These are phyloP conservation scores for Ceriops zippeliana DNA, from an alignment of 345 rosid species.

Conservation along the genomic window DNA sequence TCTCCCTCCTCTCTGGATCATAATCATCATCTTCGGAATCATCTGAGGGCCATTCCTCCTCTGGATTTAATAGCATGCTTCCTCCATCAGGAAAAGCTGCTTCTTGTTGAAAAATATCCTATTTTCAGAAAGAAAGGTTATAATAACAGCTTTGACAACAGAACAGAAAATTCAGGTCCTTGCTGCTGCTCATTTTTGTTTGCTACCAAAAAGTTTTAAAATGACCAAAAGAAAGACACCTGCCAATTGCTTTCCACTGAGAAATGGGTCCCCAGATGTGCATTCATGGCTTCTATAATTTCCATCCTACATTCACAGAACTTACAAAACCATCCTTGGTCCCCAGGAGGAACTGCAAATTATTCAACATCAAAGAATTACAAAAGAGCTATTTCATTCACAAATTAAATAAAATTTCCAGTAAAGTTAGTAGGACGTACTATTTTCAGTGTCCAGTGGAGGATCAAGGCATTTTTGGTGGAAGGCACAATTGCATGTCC, in stretches of 20 bases:
- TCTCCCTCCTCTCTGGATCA: constrained; percentile 69
- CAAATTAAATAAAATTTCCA: constrained; percentile 1
- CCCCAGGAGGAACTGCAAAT: constrained; percentile 89
- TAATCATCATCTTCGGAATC: constrained; percentile 91
- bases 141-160: constrained; percentile 13
- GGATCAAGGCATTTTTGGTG: constrained; percentile 95
- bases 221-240: constrained; percentile 39
- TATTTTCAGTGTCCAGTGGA: constrained; percentile 78
- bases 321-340: constrained; percentile 96
- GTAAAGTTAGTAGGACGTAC: constrained; percentile 40
- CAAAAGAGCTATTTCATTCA: constrained; percentile 15
- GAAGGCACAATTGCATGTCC: constrained; percentile 87
- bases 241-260: constrained; percentile 70
- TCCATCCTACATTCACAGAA: constrained; percentile 88
- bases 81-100: constrained; percentile 61
- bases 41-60: constrained; percentile 94
- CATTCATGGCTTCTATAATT: constrained; percentile 86
- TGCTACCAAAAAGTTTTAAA: constrained; percentile 1
- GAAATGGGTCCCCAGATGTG: constrained; percentile 77
- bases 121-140: constrained; percentile 11
- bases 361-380: constrained; percentile 10
- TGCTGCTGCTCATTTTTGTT: neutral
- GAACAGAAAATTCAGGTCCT: constrained; percentile 8
- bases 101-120: constrained; percentile 91
- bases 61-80: constrained; percentile 47